These are phyloP conservation scores for Ceratocystis smalleyi DNA, from an alignment of 2,329 filamentous ascomycete species.

Conservation along the genomic window DNA sequence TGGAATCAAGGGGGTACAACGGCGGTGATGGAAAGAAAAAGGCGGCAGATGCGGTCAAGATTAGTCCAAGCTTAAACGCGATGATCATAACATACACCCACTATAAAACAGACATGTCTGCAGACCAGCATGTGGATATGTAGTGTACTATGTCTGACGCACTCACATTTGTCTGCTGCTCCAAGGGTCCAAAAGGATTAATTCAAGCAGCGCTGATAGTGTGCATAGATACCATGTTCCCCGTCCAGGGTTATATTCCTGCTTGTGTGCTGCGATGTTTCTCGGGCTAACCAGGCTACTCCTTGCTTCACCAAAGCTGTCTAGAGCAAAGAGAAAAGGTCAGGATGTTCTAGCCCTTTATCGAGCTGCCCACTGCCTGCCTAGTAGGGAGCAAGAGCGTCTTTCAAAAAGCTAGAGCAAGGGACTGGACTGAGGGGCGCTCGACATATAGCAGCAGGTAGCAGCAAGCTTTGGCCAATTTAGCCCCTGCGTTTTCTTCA, in stretches of 20 bases:
- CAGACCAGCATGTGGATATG: background rate
- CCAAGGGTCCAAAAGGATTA: background rate
- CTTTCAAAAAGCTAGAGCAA: background rate
- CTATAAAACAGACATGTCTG: background rate
- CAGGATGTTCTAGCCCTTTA: background rate
- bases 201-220: background rate
- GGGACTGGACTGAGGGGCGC: background rate
- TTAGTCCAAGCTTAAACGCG: background rate
- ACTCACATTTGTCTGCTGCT: background rate
- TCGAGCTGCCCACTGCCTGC: background rate
- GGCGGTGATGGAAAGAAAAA: background rate
- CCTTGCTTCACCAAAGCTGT: background rate
- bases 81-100: background rate
- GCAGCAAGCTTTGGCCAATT: background rate
- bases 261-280: background rate
- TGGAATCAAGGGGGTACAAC: background rate
- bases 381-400: background rate
- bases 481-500: constrained; percentile 1
- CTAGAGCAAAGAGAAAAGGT: background rate
- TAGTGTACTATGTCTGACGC: background rate
- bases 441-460: background rate
- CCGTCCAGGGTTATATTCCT: background rate
- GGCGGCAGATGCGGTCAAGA: constrained; percentile 4
- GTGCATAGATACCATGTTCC: background rate
- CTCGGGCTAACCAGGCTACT: background rate